A percentile compares a stretch with the other conserved stretches of the same genome.
phyloP scores from a whole-genome alignment of 768 basidiomycete genomes.

The Leccinum rimulosum region DNA sequence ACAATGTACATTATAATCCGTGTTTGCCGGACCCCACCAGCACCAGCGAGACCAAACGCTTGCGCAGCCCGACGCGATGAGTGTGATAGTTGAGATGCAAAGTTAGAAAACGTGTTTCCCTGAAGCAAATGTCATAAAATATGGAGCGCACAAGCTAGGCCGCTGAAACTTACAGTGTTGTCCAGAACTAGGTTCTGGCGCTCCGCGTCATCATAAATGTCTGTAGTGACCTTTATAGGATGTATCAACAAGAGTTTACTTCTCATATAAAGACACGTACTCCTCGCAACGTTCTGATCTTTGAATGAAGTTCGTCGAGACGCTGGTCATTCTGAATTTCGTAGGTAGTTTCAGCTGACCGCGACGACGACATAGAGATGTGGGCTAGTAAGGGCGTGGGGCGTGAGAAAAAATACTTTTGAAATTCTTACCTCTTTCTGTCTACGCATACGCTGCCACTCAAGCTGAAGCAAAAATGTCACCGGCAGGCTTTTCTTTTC shows the following conservation, averaged over 20 bases:
- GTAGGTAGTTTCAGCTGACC: constrained; percentile 65
- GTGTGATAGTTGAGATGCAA: constrained; percentile 59
- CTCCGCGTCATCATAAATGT: constrained; percentile 84
- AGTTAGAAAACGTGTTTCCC: constrained; percentile 66
- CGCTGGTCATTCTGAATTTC: constrained; percentile 84
- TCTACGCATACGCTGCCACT: no score
- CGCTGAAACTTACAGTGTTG: constrained; percentile 53
- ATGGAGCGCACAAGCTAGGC: not conserved
- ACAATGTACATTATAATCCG: constrained; percentile 64
- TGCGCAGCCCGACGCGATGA: constrained; percentile 71
- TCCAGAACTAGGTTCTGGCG: constrained; percentile 78
- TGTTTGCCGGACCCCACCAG: constrained; percentile 66
- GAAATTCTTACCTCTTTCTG: no score
- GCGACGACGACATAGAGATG: constrained; percentile 35
- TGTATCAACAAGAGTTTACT: not conserved
- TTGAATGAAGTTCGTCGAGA: constrained; percentile 81
- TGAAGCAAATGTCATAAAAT: constrained; percentile 24
- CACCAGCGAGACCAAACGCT: constrained; percentile 63
- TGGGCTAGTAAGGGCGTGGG: not conserved
- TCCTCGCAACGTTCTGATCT: constrained; percentile 76
- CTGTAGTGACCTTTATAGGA: constrained; percentile 65
- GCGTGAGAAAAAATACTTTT: constrained; percentile 20
- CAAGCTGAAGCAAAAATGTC: no score
- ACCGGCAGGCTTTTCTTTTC: no score
- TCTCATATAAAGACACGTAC: constrained; percentile 39